Conservation (phyloP, 2,329 filamentous ascomycete species). For the Claviceps maximensis region DNA sequence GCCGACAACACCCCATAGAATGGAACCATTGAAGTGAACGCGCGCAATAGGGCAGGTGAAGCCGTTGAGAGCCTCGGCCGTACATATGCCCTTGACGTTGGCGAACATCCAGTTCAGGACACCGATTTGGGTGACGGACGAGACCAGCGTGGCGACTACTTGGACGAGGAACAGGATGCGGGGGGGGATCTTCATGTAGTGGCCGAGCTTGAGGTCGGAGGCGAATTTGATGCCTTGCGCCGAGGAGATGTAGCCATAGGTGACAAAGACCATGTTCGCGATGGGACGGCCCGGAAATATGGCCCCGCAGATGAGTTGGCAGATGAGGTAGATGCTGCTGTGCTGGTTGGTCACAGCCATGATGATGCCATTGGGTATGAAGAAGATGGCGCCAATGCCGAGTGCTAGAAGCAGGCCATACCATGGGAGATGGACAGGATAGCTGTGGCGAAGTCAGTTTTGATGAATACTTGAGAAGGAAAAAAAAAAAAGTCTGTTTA, state of each 20-base stretch:
- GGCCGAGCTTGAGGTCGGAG: constrained; percentile 73
- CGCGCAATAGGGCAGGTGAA: constrained; percentile 80
- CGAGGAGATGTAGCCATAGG: constrained; percentile 80
- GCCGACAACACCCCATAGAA: constrained; percentile 81
- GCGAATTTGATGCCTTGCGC: constrained; percentile 84
- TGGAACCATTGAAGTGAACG: constrained; percentile 82
- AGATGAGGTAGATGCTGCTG: constrained; percentile 74
- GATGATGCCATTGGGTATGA: constrained; percentile 83
- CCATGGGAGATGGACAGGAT: constrained; percentile 73
- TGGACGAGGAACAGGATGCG: constrained; percentile 69
- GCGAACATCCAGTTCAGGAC: constrained; percentile 86
- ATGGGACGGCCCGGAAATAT: constrained; percentile 76
- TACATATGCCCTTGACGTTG: constrained; percentile 67
- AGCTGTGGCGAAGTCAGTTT: constrained; percentile 28
- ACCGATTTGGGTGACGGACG: constrained; percentile 66
- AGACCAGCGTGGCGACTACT: constrained; percentile 61
- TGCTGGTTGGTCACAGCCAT: constrained; percentile 90
- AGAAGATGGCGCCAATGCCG: constrained; percentile 64
- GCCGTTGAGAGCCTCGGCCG: constrained; percentile 64
- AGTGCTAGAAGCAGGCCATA: constrained; percentile 73
- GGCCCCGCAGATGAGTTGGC: constrained; percentile 70
- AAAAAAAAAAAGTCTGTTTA: background rate
- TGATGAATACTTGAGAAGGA: background rate
- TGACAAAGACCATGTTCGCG: constrained; percentile 88
- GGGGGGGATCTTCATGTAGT: constrained; percentile 80